Evolutionary conservation across 192 early-diverging fungal species (phyloP).

Genomic region (Linnemannia elongata): DNA sequence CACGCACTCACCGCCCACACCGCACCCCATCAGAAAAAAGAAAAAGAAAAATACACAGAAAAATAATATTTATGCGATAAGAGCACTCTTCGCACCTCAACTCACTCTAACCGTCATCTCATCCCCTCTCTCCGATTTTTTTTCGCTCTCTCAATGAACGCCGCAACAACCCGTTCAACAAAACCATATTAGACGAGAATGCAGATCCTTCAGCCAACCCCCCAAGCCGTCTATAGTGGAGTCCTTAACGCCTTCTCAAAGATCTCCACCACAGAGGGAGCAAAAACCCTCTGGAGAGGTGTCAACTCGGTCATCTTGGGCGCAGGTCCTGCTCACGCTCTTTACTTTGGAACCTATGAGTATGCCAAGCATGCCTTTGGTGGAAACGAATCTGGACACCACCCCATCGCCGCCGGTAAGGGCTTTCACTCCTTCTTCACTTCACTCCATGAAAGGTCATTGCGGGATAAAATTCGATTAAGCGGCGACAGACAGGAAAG

Average conservation of each 20-base stretch:
- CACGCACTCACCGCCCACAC: not conserved
- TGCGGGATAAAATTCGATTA: not conserved
- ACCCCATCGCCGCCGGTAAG: conserved; percentile 71
- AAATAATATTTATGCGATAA: not conserved
- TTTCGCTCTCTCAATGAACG: not conserved
- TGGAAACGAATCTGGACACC: conserved; percentile 66
- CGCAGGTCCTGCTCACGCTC: conserved; percentile 95
- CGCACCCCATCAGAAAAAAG: not conserved
- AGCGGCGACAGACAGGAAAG: not conserved
- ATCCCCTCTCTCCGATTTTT: not conserved
- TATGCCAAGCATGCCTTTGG: conserved; percentile 85
- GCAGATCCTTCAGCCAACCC: conserved; percentile 85
- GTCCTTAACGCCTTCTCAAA: conserved; percentile 77
- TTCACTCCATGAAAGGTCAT: not conserved
- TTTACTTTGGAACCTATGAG: conserved; percentile 97
- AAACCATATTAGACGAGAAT: conserved; percentile 82
- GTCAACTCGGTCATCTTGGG: conserved; percentile 94
- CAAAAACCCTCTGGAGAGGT: conserved; percentile 90
- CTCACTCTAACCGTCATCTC: not conserved
- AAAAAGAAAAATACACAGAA: not conserved
- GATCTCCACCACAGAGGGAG: conserved; percentile 83
- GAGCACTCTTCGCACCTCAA: not conserved
- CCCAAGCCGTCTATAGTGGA: conserved; percentile 77
- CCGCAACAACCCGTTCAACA: no score
- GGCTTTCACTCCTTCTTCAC: not conserved